Percentiles rank a stretch among this genome's conserved stretches.
phyloP scores from a whole-genome alignment of 345 rosid genomes.

The Citrus glauca region DNA sequence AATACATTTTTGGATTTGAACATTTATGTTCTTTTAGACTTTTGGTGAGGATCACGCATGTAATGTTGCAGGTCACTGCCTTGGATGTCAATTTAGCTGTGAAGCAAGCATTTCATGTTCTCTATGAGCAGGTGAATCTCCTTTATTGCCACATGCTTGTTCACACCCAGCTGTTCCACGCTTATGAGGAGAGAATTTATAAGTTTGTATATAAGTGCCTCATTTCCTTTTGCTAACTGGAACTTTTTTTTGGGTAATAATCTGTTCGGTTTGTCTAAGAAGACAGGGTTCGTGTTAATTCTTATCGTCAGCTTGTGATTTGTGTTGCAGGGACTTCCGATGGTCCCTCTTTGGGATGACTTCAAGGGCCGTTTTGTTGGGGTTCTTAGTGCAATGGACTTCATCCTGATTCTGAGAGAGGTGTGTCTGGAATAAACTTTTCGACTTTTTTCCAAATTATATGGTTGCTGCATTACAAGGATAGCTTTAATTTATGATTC shows the following conservation, averaged over 20 bases:
- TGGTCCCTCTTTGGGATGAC: conserved; percentile 87
- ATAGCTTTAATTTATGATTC: background rate
- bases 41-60: background rate
- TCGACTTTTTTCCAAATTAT: background rate
- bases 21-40: background rate
- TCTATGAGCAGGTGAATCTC: conserved; percentile 82
- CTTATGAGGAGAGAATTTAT: background rate
- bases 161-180: background rate
- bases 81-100: conserved; percentile 94
- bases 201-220: background rate
- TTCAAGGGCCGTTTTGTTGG: conserved; percentile 72
- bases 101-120: conserved; percentile 97
- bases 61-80: conserved; percentile 63
- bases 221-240: background rate
- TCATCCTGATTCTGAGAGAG: conserved; percentile 79
- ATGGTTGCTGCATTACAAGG: background rate
- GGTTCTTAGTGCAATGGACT: conserved; percentile 74
- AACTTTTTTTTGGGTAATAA: background rate
- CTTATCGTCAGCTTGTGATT: background rate
- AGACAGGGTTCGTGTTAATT: background rate
- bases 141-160: background rate
- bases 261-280: background rate
- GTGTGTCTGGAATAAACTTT: conserved; percentile 25
- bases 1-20: background rate
- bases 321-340: conserved; percentile 60